A percentile compares a stretch with the other conserved stretches of the same genome.
phyloP scores from a whole-genome alignment of 2,329 filamentous ascomycete species.

The Fusarium fracticaudum region DNA sequence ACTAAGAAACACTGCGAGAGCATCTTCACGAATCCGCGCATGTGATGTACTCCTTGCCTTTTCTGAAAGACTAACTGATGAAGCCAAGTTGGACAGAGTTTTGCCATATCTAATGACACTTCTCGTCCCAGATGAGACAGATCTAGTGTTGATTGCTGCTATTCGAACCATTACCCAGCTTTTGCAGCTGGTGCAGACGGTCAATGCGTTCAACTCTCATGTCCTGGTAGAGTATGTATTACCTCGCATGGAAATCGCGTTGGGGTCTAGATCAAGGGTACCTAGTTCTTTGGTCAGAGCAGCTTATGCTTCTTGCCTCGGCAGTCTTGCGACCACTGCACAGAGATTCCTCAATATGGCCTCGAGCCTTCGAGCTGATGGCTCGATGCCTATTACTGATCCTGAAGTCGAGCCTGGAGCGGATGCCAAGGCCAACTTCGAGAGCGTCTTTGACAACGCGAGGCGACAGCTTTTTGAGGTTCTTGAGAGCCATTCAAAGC shows the following conservation, averaged over 20 bases:
- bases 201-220: constrained; percentile 80
- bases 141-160: constrained; percentile 86
- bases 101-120: constrained; percentile 88
- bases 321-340: constrained; percentile 86
- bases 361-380: constrained; percentile 85
- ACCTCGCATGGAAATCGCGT: constrained; percentile 67
- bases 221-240: constrained; percentile 75
- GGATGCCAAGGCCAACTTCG: constrained; percentile 75
- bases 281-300: constrained; percentile 80
- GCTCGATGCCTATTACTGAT: constrained; percentile 79
- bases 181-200: constrained; percentile 85
- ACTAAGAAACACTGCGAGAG: constrained; percentile 86
- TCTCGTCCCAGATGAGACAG: constrained; percentile 77
- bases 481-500: constrained; percentile 89
- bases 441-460: constrained; percentile 88
- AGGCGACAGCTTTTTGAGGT: constrained; percentile 82
- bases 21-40: constrained; percentile 86
- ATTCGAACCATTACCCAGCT: constrained; percentile 89
- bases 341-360: constrained; percentile 90
- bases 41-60: constrained; percentile 94
- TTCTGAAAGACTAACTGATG: constrained; percentile 89
- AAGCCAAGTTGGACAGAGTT: constrained; percentile 93
- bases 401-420: constrained; percentile 80
- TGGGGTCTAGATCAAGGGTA: constrained; percentile 55
- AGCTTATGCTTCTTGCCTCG: constrained; percentile 92